A percentile compares a stretch with the other conserved stretches of the same genome.
These are phyloP conservation scores for Keqinozyma sinolaborantium DNA, from an alignment of 1,139 yeast genomes.

Conservation along the genomic window DNA sequence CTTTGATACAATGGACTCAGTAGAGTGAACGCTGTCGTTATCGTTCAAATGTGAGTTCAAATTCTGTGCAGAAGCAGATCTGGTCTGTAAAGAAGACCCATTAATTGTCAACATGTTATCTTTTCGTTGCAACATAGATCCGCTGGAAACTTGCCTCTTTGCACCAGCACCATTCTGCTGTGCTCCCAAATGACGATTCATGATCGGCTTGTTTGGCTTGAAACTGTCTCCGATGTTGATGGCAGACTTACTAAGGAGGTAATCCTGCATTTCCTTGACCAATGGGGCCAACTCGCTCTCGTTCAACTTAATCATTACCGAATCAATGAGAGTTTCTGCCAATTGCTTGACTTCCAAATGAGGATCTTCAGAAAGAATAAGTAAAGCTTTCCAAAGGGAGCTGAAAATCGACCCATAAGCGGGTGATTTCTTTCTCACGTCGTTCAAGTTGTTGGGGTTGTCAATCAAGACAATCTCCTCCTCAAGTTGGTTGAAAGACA, in stretches of 20 bases:
- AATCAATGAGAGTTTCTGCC: constrained; percentile 76
- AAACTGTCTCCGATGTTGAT: constrained; percentile 40
- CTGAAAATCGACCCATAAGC: constrained; percentile 87
- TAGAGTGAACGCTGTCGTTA: constrained; percentile 16
- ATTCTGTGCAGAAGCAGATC: constrained; percentile 32
- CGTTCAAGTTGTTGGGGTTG: constrained; percentile 55
- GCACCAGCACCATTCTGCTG: constrained; percentile 7
- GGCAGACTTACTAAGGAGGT: constrained; percentile 51
- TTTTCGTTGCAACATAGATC: constrained; percentile 25
- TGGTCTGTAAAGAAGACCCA: constrained; percentile 24
- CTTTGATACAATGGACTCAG: constrained; percentile 35
- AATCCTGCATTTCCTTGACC: constrained; percentile 63
- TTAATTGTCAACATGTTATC: constrained; percentile 25
- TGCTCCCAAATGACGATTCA: constrained; percentile 21
- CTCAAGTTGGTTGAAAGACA: constrained; percentile 82
- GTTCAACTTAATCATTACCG: constrained; percentile 61
- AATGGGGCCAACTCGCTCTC: constrained; percentile 65
- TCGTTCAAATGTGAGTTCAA: constrained; percentile 10
- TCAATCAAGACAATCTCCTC: constrained; percentile 74
- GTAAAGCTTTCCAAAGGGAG: constrained; percentile 81
- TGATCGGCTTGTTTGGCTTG: constrained; percentile 31
- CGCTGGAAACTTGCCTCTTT: constrained; percentile 34
- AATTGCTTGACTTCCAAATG: constrained; percentile 73
- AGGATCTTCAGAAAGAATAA: constrained; percentile 86
- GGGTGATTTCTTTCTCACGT: constrained; percentile 59